phyloP scores from a whole-genome alignment of 495 filamentous ascomycete genomes.

The Penicillium longicatenatum region DNA sequence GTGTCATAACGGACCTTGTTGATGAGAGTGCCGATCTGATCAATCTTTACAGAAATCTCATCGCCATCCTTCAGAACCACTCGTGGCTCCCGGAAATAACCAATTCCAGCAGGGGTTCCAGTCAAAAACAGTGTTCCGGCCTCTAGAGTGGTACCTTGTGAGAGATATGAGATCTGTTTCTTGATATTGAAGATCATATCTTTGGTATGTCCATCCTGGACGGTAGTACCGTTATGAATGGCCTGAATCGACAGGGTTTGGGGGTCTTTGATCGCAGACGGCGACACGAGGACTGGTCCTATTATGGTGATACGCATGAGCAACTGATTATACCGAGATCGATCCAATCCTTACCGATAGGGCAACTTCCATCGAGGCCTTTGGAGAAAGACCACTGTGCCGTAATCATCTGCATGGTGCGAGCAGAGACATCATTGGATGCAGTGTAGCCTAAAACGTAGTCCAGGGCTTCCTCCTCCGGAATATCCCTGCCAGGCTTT shows the following conservation, averaged over 20 bases:
- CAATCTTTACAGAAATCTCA: conserved; percentile 53
- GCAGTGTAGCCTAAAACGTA: conserved; percentile 47
- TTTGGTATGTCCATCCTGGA: conserved; percentile 20
- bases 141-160: conserved; percentile 45
- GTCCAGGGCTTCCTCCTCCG: conserved; percentile 40
- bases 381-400: conserved; percentile 49
- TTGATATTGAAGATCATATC: conserved; percentile 39
- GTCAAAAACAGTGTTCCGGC: conserved; percentile 43
- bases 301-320: conserved; percentile 3
- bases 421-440: conserved; percentile 44
- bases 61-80: conserved; percentile 54
- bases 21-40: conserved; percentile 33
- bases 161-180: conserved; percentile 36
- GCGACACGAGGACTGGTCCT: conserved; percentile 42
- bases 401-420: conserved; percentile 34
- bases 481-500: conserved; percentile 42
- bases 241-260: conserved; percentile 14
- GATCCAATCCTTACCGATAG: conserved; percentile 24
- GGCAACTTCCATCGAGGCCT: conserved; percentile 40
- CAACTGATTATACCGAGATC: not conserved
- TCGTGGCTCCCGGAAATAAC: conserved; percentile 43
- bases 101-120: conserved; percentile 44
- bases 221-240: conserved; percentile 12
- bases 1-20: conserved; percentile 32
- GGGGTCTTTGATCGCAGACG: conserved; percentile 32